Percentiles rank a stretch among this genome's conserved stretches.
These are phyloP conservation scores for Globisporangium carolinianum DNA, from an alignment of 352 stramenopile species.

Conservation along the genomic window DNA sequence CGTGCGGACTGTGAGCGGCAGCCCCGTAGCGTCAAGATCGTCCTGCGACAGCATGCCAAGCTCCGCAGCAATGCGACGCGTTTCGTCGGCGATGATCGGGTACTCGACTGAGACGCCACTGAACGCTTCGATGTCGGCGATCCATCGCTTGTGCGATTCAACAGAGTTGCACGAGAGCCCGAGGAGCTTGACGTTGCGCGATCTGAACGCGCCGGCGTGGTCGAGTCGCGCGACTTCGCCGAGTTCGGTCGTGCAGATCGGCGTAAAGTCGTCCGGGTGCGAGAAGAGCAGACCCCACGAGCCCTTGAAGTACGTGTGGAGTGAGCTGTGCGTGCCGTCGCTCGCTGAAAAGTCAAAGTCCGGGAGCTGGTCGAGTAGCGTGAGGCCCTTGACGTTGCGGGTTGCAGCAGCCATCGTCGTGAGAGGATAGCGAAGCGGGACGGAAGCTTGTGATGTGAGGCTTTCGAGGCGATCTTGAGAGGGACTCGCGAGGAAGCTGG, in stretches of 20 bases:
- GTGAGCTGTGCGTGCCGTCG: conserved; percentile 63
- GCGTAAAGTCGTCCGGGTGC: conserved; percentile 88
- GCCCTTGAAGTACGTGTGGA: conserved; percentile 42
- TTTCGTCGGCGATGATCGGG: conserved; percentile 57
- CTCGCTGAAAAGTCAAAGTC: conserved; percentile 28
- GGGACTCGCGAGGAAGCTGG: too few relatives aligned
- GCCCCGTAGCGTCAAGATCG: conserved; percentile 59
- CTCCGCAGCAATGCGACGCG: conserved; percentile 51
- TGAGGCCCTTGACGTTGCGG: conserved; percentile 24
- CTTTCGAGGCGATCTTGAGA: too few relatives aligned
- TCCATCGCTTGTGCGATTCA: conserved; percentile 65
- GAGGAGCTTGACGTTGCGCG: conserved; percentile 83
- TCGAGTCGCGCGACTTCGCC: conserved; percentile 72
- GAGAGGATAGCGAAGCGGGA: too few relatives aligned
- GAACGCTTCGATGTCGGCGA: conserved; percentile 9
- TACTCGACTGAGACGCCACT: conserved; percentile 73
- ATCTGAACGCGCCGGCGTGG: conserved; percentile 74
- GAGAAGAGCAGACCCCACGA: conserved; percentile 68
- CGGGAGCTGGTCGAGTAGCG: conserved; percentile 38
- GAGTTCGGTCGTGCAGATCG: conserved; percentile 88
- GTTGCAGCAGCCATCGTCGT: neutral
- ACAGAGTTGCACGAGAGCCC: conserved; percentile 75
- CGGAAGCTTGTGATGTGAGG: too few relatives aligned
- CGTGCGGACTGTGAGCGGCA: conserved; percentile 88
- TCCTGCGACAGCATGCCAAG: conserved; percentile 87